Conservation (phyloP, 257 asterid species). For the Thymus quinquecostatus region DNA sequence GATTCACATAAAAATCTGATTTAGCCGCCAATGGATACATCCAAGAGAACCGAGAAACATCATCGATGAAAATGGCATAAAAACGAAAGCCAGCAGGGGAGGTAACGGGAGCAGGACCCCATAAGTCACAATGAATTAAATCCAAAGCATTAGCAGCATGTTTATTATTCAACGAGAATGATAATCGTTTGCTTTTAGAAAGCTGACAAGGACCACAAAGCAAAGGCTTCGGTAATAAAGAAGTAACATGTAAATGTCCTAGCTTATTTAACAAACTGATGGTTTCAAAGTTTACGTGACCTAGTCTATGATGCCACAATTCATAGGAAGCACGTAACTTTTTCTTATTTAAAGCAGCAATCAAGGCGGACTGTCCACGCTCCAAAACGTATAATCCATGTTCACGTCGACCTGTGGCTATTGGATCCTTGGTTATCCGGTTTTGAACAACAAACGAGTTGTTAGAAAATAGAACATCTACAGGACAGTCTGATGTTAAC, state of each 20-base stretch:
- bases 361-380: too few relatives aligned
- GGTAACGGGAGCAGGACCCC: not conserved
- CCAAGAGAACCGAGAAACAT: not conserved
- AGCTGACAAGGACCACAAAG: not conserved
- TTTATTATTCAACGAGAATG: not conserved
- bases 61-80: not conserved
- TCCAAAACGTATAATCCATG: too few relatives aligned
- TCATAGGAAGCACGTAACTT: too few relatives aligned
- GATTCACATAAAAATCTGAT: conserved; percentile 1
- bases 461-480: too few relatives aligned
- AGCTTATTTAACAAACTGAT: not conserved
- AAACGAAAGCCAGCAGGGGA: not conserved
- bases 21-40: not conserved
- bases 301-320: too few relatives aligned
- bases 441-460: too few relatives aligned
- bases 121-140: not conserved
- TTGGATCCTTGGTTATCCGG: too few relatives aligned
- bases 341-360: too few relatives aligned
- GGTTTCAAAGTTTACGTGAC: not conserved
- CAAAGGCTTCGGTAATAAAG: not conserved
- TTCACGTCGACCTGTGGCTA: too few relatives aligned
- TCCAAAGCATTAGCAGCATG: not conserved
- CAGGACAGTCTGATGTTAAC: too few relatives aligned
- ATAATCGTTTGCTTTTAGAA: not conserved
- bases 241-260: not conserved